Evolutionary conservation across 352 stramenopile genomes (phyloP).

Genomic region (Pythium rishiriense): DNA sequence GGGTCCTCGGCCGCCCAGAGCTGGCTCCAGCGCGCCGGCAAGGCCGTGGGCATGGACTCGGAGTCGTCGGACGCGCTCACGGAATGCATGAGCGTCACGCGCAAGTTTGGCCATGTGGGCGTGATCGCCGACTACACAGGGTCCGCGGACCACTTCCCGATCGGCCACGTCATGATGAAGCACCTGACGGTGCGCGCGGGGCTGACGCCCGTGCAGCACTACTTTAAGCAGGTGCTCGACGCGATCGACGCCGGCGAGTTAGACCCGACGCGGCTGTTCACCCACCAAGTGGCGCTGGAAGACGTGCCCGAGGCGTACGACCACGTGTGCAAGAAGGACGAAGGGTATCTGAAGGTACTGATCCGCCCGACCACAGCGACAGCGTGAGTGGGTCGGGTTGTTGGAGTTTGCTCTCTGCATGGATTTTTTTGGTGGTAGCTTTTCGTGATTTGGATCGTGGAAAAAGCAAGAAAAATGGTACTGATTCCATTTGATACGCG

Average conservation of each 20-base stretch:
- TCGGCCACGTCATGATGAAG: conserved; percentile 66
- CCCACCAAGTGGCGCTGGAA: conserved; percentile 52
- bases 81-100: conserved; percentile 54
- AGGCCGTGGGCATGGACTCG: conserved; percentile 49
- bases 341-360: conserved; percentile 62
- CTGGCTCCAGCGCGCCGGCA: conserved; percentile 46
- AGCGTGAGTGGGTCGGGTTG: too few species aligned
- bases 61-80: conserved; percentile 58
- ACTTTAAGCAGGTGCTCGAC: conserved; percentile 53
- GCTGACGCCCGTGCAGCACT: conserved; percentile 52
- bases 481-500: too few species aligned
- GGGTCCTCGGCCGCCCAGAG: conserved; percentile 36
- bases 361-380: conserved; percentile 31
- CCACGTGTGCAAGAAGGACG: conserved; percentile 57
- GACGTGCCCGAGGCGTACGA: conserved; percentile 54
- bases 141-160: conserved; percentile 44
- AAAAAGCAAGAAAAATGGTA: too few species aligned
- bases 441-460: too few species aligned
- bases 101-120: conserved; percentile 58
- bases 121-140: conserved; percentile 59
- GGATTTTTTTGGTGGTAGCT: too few species aligned
- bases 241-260: conserved; percentile 57
- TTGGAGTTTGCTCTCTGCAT: too few species aligned
- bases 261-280: conserved; percentile 57
- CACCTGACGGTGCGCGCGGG: conserved; percentile 53